A percentile compares a stretch with the other conserved stretches of the same genome.
phyloP scores from a whole-genome alignment of 805 yeast species.

The Ogataea angusta region DNA sequence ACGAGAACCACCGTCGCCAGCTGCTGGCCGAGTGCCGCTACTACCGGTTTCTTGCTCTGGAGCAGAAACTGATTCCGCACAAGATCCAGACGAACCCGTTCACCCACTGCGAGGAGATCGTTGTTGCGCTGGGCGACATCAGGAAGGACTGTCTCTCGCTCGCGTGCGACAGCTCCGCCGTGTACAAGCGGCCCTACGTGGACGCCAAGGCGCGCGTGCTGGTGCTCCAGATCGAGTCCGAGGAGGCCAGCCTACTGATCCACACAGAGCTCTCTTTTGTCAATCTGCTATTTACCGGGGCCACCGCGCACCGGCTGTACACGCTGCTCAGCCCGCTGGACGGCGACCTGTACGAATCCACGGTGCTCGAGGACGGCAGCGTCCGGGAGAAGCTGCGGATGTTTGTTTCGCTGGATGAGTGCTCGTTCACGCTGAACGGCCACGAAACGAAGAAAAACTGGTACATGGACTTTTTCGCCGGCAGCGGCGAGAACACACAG shows the following conservation, averaged over 20 bases:
- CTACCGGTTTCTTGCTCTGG: slow-evolving; percentile 71
- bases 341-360: slow-evolving; percentile 27
- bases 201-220: slow-evolving; percentile 39
- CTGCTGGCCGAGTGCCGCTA: slow-evolving; percentile 70
- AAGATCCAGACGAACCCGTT: slow-evolving; percentile 51
- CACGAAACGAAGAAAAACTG: slow-evolving; percentile 29
- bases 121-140: slow-evolving; percentile 47
- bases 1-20: slow-evolving; percentile 53
- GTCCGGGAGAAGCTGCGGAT: slow-evolving; percentile 20
- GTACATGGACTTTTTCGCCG: slow-evolving; percentile 19
- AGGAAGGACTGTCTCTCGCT: slow-evolving; percentile 35
- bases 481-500: neutral
- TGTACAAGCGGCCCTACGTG: slow-evolving; percentile 46
- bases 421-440: slow-evolving; percentile 27
- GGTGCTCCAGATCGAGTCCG: slow-evolving; percentile 39
- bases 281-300: slow-evolving; percentile 22
- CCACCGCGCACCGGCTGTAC: slow-evolving; percentile 26
- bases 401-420: slow-evolving; percentile 18
- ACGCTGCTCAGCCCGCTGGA: slow-evolving; percentile 20
- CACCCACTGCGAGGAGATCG: slow-evolving; percentile 51
- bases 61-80: slow-evolving; percentile 62
- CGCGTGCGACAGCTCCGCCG: slow-evolving; percentile 20
- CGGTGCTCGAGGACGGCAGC: slow-evolving; percentile 4
- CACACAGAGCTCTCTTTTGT: slow-evolving; percentile 30
- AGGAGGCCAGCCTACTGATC: slow-evolving; percentile 32